phyloP scores from a whole-genome alignment of 2,329 filamentous ascomycete species.

The Botrytis squamosa region DNA sequence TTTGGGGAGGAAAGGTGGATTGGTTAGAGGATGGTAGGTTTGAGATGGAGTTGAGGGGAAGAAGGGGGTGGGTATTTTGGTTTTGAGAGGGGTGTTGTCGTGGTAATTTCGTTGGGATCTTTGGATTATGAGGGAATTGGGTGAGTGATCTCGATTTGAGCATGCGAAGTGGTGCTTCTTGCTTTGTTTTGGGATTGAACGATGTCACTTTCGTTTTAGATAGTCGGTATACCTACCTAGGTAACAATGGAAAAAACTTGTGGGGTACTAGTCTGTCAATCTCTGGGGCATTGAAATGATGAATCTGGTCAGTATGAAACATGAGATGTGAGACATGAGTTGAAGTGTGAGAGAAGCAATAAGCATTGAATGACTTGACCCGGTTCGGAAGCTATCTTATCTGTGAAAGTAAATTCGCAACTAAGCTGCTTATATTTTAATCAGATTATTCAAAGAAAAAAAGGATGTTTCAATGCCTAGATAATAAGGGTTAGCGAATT shows the following conservation, averaged over 20 bases:
- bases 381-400: not conserved
- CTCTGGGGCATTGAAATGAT: not conserved
- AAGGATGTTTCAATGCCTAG: conserved; percentile 19
- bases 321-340: not conserved
- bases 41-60: not conserved
- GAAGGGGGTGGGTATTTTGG: not conserved
- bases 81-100: too few relatives aligned
- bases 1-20: not conserved
- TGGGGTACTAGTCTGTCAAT: not conserved
- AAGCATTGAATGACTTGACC: not conserved
- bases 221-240: not conserved
- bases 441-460: not conserved
- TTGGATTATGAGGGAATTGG: too few relatives aligned
- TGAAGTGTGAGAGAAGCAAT: not conserved
- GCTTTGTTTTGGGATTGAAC: not conserved
- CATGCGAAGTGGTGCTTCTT: not conserved
- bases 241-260: not conserved
- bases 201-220: not conserved
- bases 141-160: not conserved
- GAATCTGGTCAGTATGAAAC: not conserved
- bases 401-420: not conserved
- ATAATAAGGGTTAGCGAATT: not conserved
- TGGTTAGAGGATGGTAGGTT: not conserved
- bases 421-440: not conserved
- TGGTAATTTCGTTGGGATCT: not conserved